Percentiles rank a stretch among this genome's conserved stretches.
phyloP scores from a whole-genome alignment of 495 filamentous ascomycete species.

The Neurospora sp. region DNA sequence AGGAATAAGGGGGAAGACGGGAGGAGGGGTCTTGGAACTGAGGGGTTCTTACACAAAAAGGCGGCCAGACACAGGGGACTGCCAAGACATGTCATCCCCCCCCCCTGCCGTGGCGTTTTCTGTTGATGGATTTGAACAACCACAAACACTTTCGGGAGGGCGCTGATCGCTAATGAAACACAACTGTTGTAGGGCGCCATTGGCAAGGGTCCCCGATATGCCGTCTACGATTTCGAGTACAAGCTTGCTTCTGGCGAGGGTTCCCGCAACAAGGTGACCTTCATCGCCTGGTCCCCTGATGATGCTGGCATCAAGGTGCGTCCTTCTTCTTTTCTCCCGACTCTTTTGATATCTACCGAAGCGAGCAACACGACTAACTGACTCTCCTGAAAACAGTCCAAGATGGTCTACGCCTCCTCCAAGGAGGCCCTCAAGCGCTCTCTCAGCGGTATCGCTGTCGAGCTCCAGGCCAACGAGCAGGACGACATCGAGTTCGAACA shows the following conservation, averaged over 20 bases:
- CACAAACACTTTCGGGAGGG: neutral
- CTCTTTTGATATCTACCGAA: neutral
- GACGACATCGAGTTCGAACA: conserved; percentile 81
- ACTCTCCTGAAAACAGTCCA: conserved; percentile 40
- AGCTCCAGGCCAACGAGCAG: conserved; percentile 88
- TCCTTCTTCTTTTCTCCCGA: conserved; percentile 9
- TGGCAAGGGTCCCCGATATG: conserved; percentile 78
- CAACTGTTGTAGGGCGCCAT: conserved; percentile 37
- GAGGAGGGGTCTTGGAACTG: neutral
- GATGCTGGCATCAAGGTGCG: conserved; percentile 72
- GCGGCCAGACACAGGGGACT: neutral
- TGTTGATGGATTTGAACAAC: neutral
- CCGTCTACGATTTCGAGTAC: conserved; percentile 86
- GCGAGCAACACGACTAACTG: neutral
- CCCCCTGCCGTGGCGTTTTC: neutral
- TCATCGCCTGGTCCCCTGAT: conserved; percentile 88
- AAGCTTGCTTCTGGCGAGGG: conserved; percentile 71
- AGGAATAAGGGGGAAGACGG: neutral
- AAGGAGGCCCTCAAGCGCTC: conserved; percentile 85
- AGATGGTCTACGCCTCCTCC: conserved; percentile 96
- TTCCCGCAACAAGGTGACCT: conserved; percentile 86
- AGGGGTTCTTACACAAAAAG: neutral
- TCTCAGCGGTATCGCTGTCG: conserved; percentile 65
- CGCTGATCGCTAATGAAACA: conserved; percentile 3
- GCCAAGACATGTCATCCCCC: neutral